A percentile compares a stretch with the other conserved stretches of the same genome.
Evolutionary conservation across 176 grass and related monocot genomes (phyloP).

Genomic region (Bromus sterilis): DNA sequence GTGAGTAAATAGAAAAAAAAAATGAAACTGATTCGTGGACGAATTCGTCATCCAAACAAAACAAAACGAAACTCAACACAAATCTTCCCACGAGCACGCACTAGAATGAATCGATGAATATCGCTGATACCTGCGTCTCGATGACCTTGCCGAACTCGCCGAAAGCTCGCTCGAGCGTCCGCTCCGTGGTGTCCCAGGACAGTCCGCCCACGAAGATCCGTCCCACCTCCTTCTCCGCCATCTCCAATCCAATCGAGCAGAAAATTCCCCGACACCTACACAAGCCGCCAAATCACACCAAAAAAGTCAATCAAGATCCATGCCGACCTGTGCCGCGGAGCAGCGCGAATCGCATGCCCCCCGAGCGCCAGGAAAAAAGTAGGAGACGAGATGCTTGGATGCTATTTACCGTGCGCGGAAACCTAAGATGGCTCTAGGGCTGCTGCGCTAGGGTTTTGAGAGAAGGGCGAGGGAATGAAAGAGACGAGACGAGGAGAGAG

Average conservation of each 20-base stretch:
- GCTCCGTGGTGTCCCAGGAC: conserved; percentile 83
- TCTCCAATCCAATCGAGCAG: conserved; percentile 11
- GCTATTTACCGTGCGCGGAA: conserved; percentile 17
- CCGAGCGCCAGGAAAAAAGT: not conserved
- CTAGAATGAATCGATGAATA: not conserved
- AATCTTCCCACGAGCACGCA: not conserved
- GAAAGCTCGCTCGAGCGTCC: conserved; percentile 57
- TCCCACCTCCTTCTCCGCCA: conserved; percentile 69
- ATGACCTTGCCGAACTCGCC: conserved; percentile 76
- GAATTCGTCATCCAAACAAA: not conserved
- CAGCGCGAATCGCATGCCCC: not conserved
- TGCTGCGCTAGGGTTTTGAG: conserved; percentile 41
- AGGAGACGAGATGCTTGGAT: not conserved
- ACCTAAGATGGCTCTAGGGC: conserved; percentile 6
- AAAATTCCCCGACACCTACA: conserved; percentile 24
- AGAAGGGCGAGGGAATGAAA: not conserved
- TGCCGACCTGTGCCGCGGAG: not conserved
- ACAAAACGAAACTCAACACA: not conserved
- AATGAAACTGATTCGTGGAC: not conserved
- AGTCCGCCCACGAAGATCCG: conserved; percentile 87
- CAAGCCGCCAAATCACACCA: not conserved
- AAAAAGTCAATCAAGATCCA: not conserved
- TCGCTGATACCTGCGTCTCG: conserved; percentile 51
- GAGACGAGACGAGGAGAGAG: not conserved
- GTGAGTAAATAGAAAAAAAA: not conserved